A percentile compares a stretch with the other conserved stretches of the same genome.
Conservation (phyloP, 495 filamentous ascomycete species). For the Xylaria nigripes region DNA sequence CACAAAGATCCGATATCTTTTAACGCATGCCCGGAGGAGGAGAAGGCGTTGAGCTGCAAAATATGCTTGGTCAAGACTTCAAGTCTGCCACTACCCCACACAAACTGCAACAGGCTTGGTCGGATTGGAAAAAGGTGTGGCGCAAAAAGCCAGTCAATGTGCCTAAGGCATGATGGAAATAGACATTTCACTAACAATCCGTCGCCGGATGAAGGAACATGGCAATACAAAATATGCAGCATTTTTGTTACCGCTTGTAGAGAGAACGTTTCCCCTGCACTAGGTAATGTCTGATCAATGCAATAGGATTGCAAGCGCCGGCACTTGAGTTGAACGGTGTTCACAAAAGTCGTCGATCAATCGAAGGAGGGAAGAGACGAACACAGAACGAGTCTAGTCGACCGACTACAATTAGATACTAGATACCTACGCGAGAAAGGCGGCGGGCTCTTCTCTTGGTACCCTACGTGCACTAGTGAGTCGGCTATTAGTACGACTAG, state of each 20-base stretch:
- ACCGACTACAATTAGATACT: too few relatives aligned
- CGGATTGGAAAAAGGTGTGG: slow-evolving; percentile 20
- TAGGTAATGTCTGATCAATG: too few relatives aligned
- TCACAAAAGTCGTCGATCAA: too few relatives aligned
- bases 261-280: background rate
- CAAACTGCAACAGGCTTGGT: slow-evolving; percentile 12
- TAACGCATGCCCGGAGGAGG: slow-evolving; percentile 12
- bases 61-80: slow-evolving; percentile 14
- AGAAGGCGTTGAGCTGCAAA: slow-evolving; percentile 19
- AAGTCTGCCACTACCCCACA: slow-evolving; percentile 3
- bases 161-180: slow-evolving; percentile 25
- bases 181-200: slow-evolving; percentile 28
- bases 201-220: slow-evolving; percentile 27
- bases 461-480: too few relatives aligned
- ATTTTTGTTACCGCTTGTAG: slow-evolving; percentile 4
- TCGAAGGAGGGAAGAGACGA: too few relatives aligned
- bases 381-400: too few relatives aligned
- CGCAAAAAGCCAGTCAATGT: slow-evolving; percentile 13
- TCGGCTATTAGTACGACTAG: too few relatives aligned
- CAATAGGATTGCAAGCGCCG: too few relatives aligned
- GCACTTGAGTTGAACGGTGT: too few relatives aligned
- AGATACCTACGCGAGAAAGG: too few relatives aligned
- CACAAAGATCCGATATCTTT: slow-evolving; percentile 17
- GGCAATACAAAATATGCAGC: slow-evolving; percentile 18
- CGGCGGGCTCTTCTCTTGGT: too few relatives aligned